Conservation (phyloP, 176 grass and related monocot genomes). For the Eleusine indica region DNA sequence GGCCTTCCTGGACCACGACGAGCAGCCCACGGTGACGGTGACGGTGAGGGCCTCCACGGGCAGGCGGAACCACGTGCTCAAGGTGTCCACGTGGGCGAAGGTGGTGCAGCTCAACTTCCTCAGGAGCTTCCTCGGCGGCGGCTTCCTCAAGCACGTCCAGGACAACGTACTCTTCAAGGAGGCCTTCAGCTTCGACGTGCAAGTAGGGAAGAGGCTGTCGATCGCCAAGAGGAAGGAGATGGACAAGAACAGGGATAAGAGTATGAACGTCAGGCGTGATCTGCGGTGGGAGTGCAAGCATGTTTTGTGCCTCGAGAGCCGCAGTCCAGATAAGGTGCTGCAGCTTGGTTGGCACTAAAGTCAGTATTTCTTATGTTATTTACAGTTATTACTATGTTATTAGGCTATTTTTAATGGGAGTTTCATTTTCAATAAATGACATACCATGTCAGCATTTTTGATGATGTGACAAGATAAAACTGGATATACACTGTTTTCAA, state of each 20-base stretch:
- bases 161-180: slow-evolving; percentile 4
- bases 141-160: slow-evolving; percentile 29
- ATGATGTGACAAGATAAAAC: too few species aligned
- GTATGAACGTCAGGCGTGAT: slow-evolving; percentile 1
- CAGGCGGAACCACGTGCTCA: not conserved
- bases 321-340: not conserved
- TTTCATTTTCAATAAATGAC: too few species aligned
- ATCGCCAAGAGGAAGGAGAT: not conserved
- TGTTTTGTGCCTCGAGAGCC: not conserved
- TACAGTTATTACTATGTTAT: too few species aligned
- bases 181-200: not conserved
- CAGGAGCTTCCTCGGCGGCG: slow-evolving; percentile 23
- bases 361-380: not conserved
- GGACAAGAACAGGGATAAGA: not conserved
- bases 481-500: too few species aligned
- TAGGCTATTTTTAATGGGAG: too few species aligned
- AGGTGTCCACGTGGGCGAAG: slow-evolving; percentile 35
- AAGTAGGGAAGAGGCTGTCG: not conserved
- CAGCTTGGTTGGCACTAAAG: slow-evolving; percentile 23
- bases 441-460: too few species aligned
- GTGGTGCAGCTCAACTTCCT: slow-evolving; percentile 37
- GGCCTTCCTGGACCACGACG: slow-evolving; percentile 1
- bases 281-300: slow-evolving; percentile 6
- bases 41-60: not conserved
- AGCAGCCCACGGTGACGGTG: not conserved